A percentile compares a stretch with the other conserved stretches of the same genome.
phyloP scores from a whole-genome alignment of 352 stramenopile genomes.

The Thalassiosira livingstoniorum region DNA sequence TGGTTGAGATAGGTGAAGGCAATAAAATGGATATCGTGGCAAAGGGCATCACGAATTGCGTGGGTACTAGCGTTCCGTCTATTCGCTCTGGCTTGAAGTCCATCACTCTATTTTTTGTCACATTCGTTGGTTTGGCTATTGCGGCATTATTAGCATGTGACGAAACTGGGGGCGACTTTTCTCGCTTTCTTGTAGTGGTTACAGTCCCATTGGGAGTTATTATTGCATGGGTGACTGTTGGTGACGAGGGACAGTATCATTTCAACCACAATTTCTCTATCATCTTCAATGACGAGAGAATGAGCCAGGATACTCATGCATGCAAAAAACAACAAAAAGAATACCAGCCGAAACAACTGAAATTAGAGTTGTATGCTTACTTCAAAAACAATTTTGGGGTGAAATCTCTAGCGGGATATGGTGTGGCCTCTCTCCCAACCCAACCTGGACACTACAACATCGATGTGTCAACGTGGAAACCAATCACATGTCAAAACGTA shows the following conservation, averaged over 20 bases:
- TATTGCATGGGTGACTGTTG: background rate
- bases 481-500: conserved; percentile 21
- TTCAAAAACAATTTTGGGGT: conserved; percentile 52
- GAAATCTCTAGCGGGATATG: conserved; percentile 40
- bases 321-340: background rate
- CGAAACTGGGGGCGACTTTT: conserved; percentile 11
- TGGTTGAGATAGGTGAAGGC: background rate
- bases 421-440: conserved; percentile 27
- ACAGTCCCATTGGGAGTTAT: conserved; percentile 35
- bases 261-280: conserved; percentile 49
- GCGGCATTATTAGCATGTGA: conserved; percentile 28
- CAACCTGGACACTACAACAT: conserved; percentile 28
- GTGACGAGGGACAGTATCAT: conserved; percentile 6
- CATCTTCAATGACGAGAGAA: conserved; percentile 21
- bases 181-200: conserved; percentile 7
- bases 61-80: conserved; percentile 15
- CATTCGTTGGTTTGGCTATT: conserved; percentile 30
- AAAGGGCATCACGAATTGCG: conserved; percentile 26
- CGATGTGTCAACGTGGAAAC: conserved; percentile 28
- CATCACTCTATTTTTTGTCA: conserved; percentile 16
- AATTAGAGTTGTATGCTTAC: conserved; percentile 37
- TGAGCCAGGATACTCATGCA: background rate
- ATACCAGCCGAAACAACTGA: background rate
- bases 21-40: conserved; percentile 17
- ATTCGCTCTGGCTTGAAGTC: conserved; percentile 28